Evolutionary conservation across 345 rosid species (phyloP).

Genomic region (Hevea brasiliensis): DNA sequence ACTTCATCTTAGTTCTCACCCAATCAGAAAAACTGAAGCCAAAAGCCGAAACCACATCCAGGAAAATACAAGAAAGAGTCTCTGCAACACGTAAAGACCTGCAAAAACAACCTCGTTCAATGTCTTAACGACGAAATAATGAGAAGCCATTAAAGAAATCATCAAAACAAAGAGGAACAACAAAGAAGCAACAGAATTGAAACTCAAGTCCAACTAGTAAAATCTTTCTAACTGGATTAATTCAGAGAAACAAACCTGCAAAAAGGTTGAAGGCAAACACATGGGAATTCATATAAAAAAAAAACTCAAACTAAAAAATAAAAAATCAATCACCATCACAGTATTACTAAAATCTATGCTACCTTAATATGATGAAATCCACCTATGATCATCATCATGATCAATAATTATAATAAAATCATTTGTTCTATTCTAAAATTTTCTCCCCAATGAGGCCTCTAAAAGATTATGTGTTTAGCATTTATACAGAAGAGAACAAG

Average conservation of each 20-base stretch:
- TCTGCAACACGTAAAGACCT: slow-evolving; percentile 13
- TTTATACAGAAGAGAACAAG: neutral
- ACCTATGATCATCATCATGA: too few species aligned
- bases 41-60: neutral
- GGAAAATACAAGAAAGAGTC: neutral
- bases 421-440: too few species aligned
- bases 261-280: neutral
- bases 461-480: too few species aligned
- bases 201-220: neutral
- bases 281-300: neutral
- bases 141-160: slow-evolving; percentile 16
- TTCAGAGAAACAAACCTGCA: neutral
- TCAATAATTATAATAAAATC: too few species aligned
- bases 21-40: neutral
- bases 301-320: neutral
- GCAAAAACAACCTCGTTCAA: neutral
- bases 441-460: too few species aligned
- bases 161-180: neutral
- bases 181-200: neutral
- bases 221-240: neutral
- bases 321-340: neutral
- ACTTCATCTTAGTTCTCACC: neutral
- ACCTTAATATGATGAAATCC: too few species aligned
- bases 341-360: neutral
- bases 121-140: neutral